Conservation (phyloP, 345 rosid genomes). For the Eucalyptus victrix region DNA sequence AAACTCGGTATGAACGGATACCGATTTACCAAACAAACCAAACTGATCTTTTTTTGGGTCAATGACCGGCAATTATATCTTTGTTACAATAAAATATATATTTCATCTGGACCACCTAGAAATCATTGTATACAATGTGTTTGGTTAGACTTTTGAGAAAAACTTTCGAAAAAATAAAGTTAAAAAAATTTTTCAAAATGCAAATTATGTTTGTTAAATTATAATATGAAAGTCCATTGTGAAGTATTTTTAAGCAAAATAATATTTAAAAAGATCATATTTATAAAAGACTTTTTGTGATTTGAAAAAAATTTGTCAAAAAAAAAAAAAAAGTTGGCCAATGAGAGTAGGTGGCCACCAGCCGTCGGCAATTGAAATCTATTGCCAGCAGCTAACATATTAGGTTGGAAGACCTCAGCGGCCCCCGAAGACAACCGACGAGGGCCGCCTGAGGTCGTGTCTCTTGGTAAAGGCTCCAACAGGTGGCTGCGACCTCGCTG, state of each 20-base stretch:
- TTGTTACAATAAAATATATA: neutral
- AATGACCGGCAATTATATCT: neutral
- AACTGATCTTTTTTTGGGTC: neutral
- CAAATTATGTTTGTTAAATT: no score
- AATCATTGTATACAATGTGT: no score
- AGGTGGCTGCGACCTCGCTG: rapidly evolving
- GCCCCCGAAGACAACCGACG: rapidly evolving
- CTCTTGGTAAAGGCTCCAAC: rapidly evolving
- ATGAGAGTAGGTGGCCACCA: rapidly evolving
- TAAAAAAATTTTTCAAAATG: no score
- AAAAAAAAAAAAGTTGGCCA: rapidly evolving
- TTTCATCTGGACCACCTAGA: neutral
- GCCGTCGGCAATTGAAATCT: rapidly evolving
- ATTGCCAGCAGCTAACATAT: rapidly evolving
- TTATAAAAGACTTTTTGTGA: no score
- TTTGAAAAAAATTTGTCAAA: rapidly evolving
- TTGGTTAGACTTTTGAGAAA: rapidly evolving
- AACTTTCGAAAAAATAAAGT: rapidly evolving
- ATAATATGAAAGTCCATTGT: no score
- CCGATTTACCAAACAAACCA: neutral
- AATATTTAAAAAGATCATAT: no score
- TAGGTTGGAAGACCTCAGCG: no score
- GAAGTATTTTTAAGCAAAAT: no score
- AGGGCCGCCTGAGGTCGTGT: rapidly evolving
- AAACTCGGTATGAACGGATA: neutral